Percentiles rank a stretch among this genome's conserved stretches.
phyloP scores from a whole-genome alignment of 305 asterid genomes.

The Lippia alba region DNA sequence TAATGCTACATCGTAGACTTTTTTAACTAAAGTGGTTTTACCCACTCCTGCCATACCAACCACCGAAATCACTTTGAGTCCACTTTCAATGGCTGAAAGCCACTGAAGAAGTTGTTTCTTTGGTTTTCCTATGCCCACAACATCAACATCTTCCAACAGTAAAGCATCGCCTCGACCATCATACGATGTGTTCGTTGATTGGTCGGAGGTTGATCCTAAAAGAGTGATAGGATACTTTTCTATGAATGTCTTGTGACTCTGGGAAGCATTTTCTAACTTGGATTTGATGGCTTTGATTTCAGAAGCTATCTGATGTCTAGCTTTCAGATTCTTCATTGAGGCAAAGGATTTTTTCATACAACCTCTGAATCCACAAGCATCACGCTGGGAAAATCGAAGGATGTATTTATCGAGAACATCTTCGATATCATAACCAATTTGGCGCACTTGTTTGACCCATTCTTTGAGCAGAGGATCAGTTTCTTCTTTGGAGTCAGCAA shows the following conservation, averaged over 20 bases:
- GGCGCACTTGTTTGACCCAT: constrained; percentile 37
- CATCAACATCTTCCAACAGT: constrained; percentile 40
- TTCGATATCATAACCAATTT: constrained; percentile 33
- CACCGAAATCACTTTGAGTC: constrained; percentile 41
- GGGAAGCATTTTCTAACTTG: constrained; percentile 2
- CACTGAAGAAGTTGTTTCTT: constrained; percentile 35
- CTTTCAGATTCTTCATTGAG: neutral
- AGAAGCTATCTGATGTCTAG: constrained; percentile 7
- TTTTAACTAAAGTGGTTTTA: constrained; percentile 38
- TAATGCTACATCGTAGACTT: constrained; percentile 22
- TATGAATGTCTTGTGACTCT: neutral
- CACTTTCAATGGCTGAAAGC: constrained; percentile 28
- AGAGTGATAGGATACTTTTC: neutral
- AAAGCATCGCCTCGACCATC: constrained; percentile 40
- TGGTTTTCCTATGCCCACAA: constrained; percentile 44
- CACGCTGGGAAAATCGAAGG: neutral
- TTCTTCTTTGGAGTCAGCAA: constrained; percentile 34
- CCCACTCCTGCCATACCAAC: constrained; percentile 46
- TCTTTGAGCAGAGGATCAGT: constrained; percentile 14
- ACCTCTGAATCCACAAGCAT: neutral
- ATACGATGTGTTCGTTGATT: neutral
- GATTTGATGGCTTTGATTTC: constrained; percentile 6
- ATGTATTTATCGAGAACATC: constrained; percentile 34
- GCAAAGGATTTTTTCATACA: neutral
- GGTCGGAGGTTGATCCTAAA: neutral